Percentiles rank a stretch among this genome's conserved stretches.
Conservation (phyloP, 2,329 filamentous ascomycete genomes). For the Penicillium sp. region DNA sequence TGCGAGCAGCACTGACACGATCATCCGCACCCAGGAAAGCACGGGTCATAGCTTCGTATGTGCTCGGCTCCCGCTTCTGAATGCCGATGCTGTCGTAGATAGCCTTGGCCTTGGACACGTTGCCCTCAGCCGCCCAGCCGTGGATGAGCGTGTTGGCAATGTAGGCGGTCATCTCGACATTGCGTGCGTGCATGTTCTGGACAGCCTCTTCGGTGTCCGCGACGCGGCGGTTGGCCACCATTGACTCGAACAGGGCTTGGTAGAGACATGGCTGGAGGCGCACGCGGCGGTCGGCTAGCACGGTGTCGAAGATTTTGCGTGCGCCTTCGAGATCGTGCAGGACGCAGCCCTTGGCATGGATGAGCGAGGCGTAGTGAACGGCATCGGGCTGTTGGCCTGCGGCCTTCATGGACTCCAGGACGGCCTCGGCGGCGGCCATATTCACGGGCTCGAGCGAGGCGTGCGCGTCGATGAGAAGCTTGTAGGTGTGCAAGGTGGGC, state of each 20-base stretch:
- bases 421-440: conserved; percentile 78
- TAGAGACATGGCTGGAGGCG: conserved; percentile 80
- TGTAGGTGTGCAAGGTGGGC: conserved; percentile 94
- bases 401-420: conserved; percentile 72
- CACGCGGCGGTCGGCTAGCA: conserved; percentile 64
- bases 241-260: conserved; percentile 93
- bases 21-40: conserved; percentile 84
- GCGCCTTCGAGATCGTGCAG: conserved; percentile 86
- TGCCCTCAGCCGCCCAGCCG: conserved; percentile 82
- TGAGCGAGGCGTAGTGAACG: conserved; percentile 91
- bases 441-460: conserved; percentile 89
- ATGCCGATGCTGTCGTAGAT: conserved; percentile 77
- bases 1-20: conserved; percentile 67
- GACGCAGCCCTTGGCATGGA: conserved; percentile 93
- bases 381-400: conserved; percentile 76
- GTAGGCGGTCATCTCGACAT: conserved; percentile 87
- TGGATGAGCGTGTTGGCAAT: conserved; percentile 98
- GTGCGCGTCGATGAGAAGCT: conserved; percentile 91
- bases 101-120: conserved; percentile 71
- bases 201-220: conserved; percentile 70
- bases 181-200: conserved; percentile 66
- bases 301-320: conserved; percentile 73
- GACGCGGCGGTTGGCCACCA: conserved; percentile 91
- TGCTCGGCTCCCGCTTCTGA: conserved; percentile 86
- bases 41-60: conserved; percentile 97